Base-by-base conservation (phyloP, 1,284 basidiomycete species). In the Wallemia mellicola region DNA sequence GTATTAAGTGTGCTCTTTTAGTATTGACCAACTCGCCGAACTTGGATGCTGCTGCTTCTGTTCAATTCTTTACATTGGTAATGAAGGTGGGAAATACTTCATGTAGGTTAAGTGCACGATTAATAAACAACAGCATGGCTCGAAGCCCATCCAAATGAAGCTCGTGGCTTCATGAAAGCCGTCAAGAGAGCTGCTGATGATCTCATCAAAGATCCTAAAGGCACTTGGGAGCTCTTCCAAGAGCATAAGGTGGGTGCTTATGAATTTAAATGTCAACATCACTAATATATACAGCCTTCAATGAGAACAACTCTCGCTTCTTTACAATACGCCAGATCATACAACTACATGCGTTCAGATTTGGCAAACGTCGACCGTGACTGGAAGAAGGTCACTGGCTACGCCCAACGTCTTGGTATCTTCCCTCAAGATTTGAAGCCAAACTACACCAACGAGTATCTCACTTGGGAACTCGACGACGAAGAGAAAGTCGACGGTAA, bases 31-130 rank as follows among this genome's bases (percentile, higher is more conserved):
- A 59, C 65, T 71, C 7, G 69, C 69, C 32, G 65, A 67, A 61
- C 63, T 70, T 1, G 68, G 69, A 54, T 69, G 68, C 65, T 70
- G 69, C 62, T 69, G 68, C 64, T 70, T 70, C 65, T 70, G 69
- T 65, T 67, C 66, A 1, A 64, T 67, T 54, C 60, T 65, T 22
- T 60, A 61, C 28, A 64, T 66, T 55, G 64, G 56, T 59, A 57
- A 60, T 22, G 27, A 57, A 17, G 55, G 25, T 57, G 5, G 22
- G 9, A 32, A 32, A 19, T 19, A 32, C 9, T 32, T 32, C 7
- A 9, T 32, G 30, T 48, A 11, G 28, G 17, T 30, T 30, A 17
- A 30, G 28, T 17, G 28, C 28, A 17, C 9, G 28, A 7, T 30
- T n/a, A 17, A n/a, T 5, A 15, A 11, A 5, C 38, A 48, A 7